Conservation (phyloP, 2,329 filamentous ascomycete species). For the Colletotrichum salicis region DNA sequence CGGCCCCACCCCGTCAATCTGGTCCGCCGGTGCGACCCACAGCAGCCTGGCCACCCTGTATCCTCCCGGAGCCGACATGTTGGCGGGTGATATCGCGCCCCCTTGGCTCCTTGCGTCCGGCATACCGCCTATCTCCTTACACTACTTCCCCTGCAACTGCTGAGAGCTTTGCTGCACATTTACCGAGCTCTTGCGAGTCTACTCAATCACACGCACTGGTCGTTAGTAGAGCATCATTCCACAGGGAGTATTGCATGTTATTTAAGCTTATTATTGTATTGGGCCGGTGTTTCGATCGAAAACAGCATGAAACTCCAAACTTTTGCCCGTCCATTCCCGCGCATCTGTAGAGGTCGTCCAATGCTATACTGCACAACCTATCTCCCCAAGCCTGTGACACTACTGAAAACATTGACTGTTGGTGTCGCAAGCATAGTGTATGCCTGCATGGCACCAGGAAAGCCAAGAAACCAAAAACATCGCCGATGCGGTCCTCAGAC, state of each 20-base stretch:
- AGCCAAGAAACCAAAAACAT: not conserved
- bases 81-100: not conserved
- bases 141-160: not conserved
- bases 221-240: too few relatives aligned
- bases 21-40: not conserved
- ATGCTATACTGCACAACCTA: not conserved
- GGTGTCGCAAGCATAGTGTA: not conserved
- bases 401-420: not conserved
- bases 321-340: constrained; percentile 3
- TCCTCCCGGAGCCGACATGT: constrained; percentile 15
- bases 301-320: constrained; percentile 10
- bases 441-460: not conserved
- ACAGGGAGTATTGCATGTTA: not conserved
- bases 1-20: constrained; percentile 13
- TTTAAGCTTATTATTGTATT: not conserved
- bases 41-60: not conserved
- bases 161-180: not conserved
- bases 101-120: not conserved
- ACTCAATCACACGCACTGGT: not conserved
- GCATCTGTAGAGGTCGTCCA: not conserved
- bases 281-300: not conserved
- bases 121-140: not conserved
- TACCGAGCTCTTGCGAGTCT: too few relatives aligned
- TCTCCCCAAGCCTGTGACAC: not conserved
- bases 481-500: not conserved